Evolutionary conservation across 192 early-diverging fungal genomes (phyloP).

Genomic region (Gaertneriomyces semiglobifer): DNA sequence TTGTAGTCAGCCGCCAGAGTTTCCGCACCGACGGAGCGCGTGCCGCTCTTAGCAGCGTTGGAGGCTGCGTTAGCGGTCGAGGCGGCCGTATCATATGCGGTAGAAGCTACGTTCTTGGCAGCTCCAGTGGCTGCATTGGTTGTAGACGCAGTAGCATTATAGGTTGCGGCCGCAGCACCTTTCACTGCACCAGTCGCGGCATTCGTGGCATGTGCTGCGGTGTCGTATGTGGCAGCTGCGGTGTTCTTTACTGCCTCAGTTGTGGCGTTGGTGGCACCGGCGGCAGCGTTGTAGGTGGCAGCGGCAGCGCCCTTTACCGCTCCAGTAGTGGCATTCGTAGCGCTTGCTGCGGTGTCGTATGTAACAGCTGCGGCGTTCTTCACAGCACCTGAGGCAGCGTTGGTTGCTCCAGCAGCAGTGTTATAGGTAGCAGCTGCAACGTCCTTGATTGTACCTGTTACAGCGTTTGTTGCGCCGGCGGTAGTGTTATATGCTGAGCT

Average conservation of each 20-base stretch:
- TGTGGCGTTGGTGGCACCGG: neutral
- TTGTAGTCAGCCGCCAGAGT: neutral
- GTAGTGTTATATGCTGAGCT: constrained; percentile 6
- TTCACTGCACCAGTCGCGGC: neutral
- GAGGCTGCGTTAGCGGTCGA: constrained; percentile 3
- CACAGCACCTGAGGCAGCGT: constrained; percentile 4
- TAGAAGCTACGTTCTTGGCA: constrained; percentile 11
- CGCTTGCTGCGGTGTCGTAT: constrained; percentile 14
- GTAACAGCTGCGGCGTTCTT: constrained; percentile 7
- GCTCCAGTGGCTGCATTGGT: constrained; percentile 2
- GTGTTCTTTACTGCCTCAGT: constrained; percentile 28
- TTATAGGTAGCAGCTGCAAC: constrained; percentile 7
- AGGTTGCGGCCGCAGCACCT: neutral
- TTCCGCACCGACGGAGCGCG: neutral
- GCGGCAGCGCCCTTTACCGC: constrained; percentile 31
- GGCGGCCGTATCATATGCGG: neutral
- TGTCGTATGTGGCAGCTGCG: constrained; percentile 20
- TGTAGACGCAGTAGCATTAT: neutral
- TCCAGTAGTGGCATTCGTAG: constrained; percentile 14
- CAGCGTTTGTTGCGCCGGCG: constrained; percentile 2
- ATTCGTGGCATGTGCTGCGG: constrained; percentile 10
- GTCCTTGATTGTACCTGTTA: neutral
- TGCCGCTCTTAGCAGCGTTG: neutral
- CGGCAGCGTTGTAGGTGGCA: constrained; percentile 2
- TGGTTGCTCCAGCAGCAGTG: neutral